Percentiles rank a stretch among this genome's conserved stretches.
Conservation (phyloP, 495 filamentous ascomycete species). For the Penicillium canariense region DNA sequence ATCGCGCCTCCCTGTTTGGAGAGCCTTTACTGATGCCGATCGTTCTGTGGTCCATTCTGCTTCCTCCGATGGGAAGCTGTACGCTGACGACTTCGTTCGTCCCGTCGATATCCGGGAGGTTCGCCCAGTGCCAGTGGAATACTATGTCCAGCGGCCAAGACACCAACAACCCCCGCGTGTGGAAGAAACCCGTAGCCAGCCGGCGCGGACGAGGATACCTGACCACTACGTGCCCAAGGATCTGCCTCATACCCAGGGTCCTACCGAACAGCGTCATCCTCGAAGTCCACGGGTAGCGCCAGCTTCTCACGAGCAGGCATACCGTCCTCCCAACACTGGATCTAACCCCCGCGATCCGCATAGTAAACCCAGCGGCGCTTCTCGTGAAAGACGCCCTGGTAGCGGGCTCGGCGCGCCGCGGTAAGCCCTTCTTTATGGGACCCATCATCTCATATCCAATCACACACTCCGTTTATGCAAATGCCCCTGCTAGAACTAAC, state of each 20-base stretch:
- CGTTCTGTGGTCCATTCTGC: constrained; percentile 15
- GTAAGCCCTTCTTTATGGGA: constrained; percentile 19
- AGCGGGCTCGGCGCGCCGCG: constrained; percentile 17
- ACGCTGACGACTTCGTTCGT: constrained; percentile 43
- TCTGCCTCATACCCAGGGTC: constrained; percentile 11
- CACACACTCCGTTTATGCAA: not conserved
- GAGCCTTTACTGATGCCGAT: constrained; percentile 15
- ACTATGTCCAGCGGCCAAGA: constrained; percentile 17
- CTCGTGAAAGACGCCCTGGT: constrained; percentile 22
- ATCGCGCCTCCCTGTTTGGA: constrained; percentile 10
- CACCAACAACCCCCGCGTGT: constrained; percentile 11
- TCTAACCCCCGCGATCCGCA: constrained; percentile 3
- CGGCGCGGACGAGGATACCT: constrained; percentile 11
- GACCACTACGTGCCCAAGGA: constrained; percentile 17
- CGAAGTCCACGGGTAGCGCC: constrained; percentile 12
- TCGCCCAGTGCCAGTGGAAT: constrained; percentile 23
- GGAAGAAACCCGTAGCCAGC: constrained; percentile 19
- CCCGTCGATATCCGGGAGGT: constrained; percentile 33
- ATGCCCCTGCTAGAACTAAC: constrained; percentile 7
- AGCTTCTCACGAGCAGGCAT: constrained; percentile 13
- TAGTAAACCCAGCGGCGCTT: constrained; percentile 4
- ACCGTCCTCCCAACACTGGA: constrained; percentile 3
- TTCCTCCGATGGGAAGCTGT: constrained; percentile 24
- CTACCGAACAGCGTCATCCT: constrained; percentile 12
- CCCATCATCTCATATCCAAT: not conserved